Conservation (phyloP, 768 basidiomycete genomes). For the Serendipita indica region DNA sequence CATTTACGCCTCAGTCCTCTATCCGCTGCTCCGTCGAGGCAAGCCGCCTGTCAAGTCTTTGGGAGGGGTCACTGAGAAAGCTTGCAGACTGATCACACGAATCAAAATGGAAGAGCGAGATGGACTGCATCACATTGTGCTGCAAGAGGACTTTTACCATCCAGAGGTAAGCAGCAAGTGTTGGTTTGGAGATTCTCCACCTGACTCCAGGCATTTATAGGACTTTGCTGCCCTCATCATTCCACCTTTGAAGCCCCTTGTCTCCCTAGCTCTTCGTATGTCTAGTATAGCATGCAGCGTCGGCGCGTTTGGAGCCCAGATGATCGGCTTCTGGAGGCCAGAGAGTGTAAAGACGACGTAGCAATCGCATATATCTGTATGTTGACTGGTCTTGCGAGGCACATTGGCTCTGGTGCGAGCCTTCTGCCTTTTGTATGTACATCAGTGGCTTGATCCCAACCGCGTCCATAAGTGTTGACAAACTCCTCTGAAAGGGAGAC, state of each 20-base stretch:
- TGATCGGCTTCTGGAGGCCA: constrained; percentile 2
- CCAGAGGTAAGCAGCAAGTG: constrained; percentile 28
- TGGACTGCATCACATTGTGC: constrained; percentile 30
- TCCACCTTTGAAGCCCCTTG: constrained; percentile 29
- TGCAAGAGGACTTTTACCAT: constrained; percentile 47
- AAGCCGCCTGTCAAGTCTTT: constrained; percentile 11
- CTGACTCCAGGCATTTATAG: constrained; percentile 18
- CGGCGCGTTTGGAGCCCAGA: background rate
- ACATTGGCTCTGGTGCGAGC: too few relatives aligned
- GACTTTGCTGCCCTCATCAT: constrained; percentile 32
- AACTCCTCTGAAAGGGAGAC: too few relatives aligned
- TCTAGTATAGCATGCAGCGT: background rate
- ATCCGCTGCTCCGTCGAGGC: constrained; percentile 34
- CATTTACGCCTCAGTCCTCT: constrained; percentile 36
- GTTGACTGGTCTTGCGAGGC: background rate
- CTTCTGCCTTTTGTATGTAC: too few relatives aligned
- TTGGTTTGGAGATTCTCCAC: background rate
- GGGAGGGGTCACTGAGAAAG: background rate
- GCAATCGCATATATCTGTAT: background rate
- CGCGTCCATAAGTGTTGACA: background rate
- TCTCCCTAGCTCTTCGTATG: constrained; percentile 18
- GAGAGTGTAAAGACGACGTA: background rate
- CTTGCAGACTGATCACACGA: constrained; percentile 32
- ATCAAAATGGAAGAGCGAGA: constrained; percentile 35
- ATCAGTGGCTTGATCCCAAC: background rate